Conservation (phyloP, 78 protist genomes). For the Tieghemostelium lacteum region DNA sequence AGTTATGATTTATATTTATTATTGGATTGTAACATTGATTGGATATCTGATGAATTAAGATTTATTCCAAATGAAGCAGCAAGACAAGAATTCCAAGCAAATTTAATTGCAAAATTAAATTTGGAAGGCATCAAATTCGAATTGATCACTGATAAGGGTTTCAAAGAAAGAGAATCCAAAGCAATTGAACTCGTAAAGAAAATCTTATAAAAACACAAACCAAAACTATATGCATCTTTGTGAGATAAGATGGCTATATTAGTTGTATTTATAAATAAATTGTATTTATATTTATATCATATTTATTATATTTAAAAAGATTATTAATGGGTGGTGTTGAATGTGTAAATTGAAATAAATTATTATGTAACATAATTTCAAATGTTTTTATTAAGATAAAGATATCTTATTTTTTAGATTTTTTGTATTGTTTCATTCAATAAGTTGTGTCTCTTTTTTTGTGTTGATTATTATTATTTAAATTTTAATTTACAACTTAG, state of each 20-base stretch:
- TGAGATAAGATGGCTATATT: too few species aligned
- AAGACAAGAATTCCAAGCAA: slow-evolving; percentile 12
- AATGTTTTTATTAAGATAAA: too few species aligned
- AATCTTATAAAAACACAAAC: not conserved
- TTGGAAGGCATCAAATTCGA: not conserved
- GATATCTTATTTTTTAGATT: slow-evolving; percentile 2
- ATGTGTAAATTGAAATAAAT: too few species aligned
- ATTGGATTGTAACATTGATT: slow-evolving; percentile 36
- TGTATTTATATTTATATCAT: too few species aligned
- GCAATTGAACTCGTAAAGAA: slow-evolving; percentile 1
- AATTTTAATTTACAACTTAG: not conserved
- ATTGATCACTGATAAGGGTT: slow-evolving; percentile 4
- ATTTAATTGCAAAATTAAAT: slow-evolving; percentile 7
- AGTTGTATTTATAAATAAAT: too few species aligned
- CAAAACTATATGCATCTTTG: too few species aligned
- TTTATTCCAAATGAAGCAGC: slow-evolving; percentile 13
- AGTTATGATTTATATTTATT: slow-evolving; percentile 45
- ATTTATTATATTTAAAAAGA: too few species aligned
- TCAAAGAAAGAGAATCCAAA: not conserved
- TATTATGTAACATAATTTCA: too few species aligned
- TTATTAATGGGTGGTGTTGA: too few species aligned
- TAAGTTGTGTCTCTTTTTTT: slow-evolving; percentile 7
- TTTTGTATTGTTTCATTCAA: not conserved
- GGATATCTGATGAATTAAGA: slow-evolving; percentile 33
- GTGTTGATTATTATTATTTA: not conserved